These are phyloP conservation scores for Gossypium gossypioides DNA, from an alignment of 441 rosid species.

Conservation along the genomic window DNA sequence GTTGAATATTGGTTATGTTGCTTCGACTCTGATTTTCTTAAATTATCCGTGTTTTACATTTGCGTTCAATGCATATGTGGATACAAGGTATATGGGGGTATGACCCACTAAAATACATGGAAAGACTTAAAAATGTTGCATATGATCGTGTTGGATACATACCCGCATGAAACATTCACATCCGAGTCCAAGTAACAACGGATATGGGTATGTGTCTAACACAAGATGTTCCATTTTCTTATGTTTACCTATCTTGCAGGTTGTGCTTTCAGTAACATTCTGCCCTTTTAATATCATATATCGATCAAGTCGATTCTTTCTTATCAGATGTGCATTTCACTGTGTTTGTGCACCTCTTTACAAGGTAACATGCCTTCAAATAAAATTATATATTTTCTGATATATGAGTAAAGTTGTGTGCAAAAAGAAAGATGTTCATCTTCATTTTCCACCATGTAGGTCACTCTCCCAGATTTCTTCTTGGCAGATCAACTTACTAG, in stretches of 20 bases:
- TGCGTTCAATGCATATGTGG: neutral
- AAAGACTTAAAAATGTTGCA: too few species aligned
- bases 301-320: slow-evolving; percentile 58
- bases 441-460: slow-evolving; percentile 26
- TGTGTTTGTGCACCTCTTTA: slow-evolving; percentile 62
- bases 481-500: slow-evolving; percentile 77
- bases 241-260: slow-evolving; percentile 18
- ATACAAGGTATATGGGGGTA: too few species aligned
- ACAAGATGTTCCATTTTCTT: neutral
- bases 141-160: too few species aligned
- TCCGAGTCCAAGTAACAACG: too few species aligned
- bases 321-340: slow-evolving; percentile 41
- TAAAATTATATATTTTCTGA: neutral
- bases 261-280: slow-evolving; percentile 31
- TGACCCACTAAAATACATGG: too few species aligned
- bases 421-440: neutral
- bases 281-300: slow-evolving; percentile 70
- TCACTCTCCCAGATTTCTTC: slow-evolving; percentile 66
- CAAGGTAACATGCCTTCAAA: slow-evolving; percentile 37
- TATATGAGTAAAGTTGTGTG: neutral
- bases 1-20: neutral
- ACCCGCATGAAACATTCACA: too few species aligned
- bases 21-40: neutral
- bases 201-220: too few species aligned
- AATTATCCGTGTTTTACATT: neutral